Conservation (phyloP, 805 yeast genomes). For the Metschnikowia continentalis region DNA sequence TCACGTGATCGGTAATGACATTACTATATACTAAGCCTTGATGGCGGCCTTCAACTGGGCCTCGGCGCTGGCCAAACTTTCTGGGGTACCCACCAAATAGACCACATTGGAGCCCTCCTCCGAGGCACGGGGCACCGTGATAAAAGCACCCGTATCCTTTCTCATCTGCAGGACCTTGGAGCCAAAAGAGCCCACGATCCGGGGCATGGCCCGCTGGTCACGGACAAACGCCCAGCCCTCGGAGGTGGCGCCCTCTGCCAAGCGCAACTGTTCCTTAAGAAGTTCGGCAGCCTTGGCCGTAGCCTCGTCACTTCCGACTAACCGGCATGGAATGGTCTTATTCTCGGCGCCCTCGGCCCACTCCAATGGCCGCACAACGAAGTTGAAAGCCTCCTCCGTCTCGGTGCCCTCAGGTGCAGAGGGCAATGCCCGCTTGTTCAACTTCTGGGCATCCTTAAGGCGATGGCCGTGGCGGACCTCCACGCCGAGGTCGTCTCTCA, state of each 20-base stretch:
- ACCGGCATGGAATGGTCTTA: slow-evolving; percentile 59
- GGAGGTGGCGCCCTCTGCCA: slow-evolving; percentile 42
- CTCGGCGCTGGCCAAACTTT: slow-evolving; percentile 40
- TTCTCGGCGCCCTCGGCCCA: slow-evolving; percentile 19
- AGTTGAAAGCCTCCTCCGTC: slow-evolving; percentile 42
- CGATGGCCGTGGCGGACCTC: slow-evolving; percentile 57
- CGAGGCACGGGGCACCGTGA: slow-evolving; percentile 58
- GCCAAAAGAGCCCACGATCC: slow-evolving; percentile 76
- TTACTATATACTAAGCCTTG: not conserved
- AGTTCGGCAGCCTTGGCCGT: slow-evolving; percentile 50
- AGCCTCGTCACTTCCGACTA: slow-evolving; percentile 49
- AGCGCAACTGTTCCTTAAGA: slow-evolving; percentile 47
- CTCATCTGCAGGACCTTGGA: slow-evolving; percentile 60
- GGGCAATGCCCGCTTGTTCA: slow-evolving; percentile 41
- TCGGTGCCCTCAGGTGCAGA: slow-evolving; percentile 46
- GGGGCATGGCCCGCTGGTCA: slow-evolving; percentile 50
- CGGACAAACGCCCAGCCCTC: slow-evolving; percentile 63
- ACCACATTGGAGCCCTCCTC: slow-evolving; percentile 53
- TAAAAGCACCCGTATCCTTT: slow-evolving; percentile 50
- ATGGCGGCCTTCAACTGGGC: slow-evolving; percentile 7
- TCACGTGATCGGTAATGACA: no score
- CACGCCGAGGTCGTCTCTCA: slow-evolving; percentile 50
- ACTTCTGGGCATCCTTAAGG: slow-evolving; percentile 46
- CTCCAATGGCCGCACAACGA: slow-evolving; percentile 34
- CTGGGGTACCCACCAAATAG: slow-evolving; percentile 56